Conservation (phyloP, 257 asterid genomes). For the Forsythia suspensa region DNA sequence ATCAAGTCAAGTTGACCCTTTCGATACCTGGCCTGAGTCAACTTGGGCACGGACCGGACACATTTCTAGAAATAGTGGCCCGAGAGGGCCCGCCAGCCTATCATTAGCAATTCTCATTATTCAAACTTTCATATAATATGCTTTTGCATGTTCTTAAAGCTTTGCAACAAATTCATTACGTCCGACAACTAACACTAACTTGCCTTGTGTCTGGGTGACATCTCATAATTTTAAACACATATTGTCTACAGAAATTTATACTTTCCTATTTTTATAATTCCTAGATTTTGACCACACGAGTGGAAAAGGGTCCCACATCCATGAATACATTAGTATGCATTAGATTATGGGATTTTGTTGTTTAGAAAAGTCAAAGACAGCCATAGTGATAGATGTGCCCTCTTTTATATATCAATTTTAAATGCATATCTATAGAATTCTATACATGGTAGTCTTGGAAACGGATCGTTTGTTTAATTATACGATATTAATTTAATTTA, state of each 20-base stretch:
- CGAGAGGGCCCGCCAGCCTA: neutral
- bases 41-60: too few species aligned
- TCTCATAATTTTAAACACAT: conserved; percentile 24
- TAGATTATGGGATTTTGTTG: neutral
- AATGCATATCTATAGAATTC: too few species aligned
- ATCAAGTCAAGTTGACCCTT: too few species aligned
- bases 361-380: neutral
- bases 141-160: conserved; percentile 14
- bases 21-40: too few species aligned
- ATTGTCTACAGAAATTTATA: neutral
- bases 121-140: neutral
- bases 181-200: conserved; percentile 10
- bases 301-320: conserved; percentile 8
- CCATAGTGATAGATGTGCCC: neutral
- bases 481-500: too few species aligned
- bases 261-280: neutral
- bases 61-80: too few species aligned
- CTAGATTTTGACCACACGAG: conserved; percentile 55
- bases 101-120: neutral
- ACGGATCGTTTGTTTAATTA: too few species aligned
- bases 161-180: conserved; percentile 17
- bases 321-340: neutral
- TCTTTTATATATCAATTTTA: too few species aligned
- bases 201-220: conserved; percentile 42
- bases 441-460: too few species aligned